A percentile compares a stretch with the other conserved stretches of the same genome.
These are phyloP conservation scores for Hericium coralloides DNA, from an alignment of 768 basidiomycete species.

Conservation along the genomic window DNA sequence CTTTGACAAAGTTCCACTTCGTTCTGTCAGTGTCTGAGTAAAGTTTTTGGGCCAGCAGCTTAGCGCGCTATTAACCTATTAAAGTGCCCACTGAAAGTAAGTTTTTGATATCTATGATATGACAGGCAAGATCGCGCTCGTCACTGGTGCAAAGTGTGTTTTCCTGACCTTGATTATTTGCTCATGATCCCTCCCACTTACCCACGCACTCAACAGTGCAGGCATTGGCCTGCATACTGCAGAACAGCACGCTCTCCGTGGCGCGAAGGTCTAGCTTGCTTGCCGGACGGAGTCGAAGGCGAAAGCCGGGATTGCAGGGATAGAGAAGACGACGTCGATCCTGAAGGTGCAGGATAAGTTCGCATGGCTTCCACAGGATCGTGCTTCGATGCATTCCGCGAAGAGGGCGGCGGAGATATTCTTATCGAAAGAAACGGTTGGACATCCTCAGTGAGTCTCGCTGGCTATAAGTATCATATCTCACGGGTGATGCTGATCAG, in stretches of 20 bases:
- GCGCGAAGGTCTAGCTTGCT: slow-evolving; percentile 20
- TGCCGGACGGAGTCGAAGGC: slow-evolving; percentile 8
- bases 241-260: slow-evolving; percentile 34
- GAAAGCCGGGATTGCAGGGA: slow-evolving; percentile 9
- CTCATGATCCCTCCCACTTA: background rate
- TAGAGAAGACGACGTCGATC: slow-evolving; percentile 6
- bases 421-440: slow-evolving; percentile 39
- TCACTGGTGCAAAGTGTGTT: slow-evolving; percentile 51
- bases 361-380: slow-evolving; percentile 41
- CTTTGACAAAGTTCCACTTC: too few species aligned
- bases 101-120: slow-evolving; percentile 41
- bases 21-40: too few species aligned
- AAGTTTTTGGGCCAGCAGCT: too few species aligned
- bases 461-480: background rate
- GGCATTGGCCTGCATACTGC: slow-evolving; percentile 46
- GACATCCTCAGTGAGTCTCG: slow-evolving; percentile 41
- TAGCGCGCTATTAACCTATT: too few species aligned
- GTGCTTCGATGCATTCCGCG: slow-evolving; percentile 38
- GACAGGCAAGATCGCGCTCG: slow-evolving; percentile 39
- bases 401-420: slow-evolving; percentile 42
- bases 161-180: background rate
- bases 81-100: too few species aligned
- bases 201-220: slow-evolving; percentile 18
- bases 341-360: slow-evolving; percentile 20
- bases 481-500: background rate